Conservation (phyloP, 257 asterid species). For the Galeopsis tetrahit region DNA sequence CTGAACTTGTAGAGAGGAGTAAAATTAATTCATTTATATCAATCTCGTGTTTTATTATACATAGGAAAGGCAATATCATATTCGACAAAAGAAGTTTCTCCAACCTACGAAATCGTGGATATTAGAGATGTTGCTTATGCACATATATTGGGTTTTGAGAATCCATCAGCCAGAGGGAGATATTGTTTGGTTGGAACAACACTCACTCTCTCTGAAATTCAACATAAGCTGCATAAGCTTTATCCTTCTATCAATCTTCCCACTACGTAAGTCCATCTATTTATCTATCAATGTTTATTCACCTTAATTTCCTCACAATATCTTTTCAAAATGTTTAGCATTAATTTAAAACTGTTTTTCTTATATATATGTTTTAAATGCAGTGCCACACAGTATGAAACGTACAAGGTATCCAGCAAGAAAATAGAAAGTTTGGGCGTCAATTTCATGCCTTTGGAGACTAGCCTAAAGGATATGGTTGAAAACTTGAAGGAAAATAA, state of each 20-base stretch:
- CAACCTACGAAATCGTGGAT: slow-evolving; percentile 36
- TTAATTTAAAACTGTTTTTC: no score
- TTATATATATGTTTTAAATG: no score
- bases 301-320: no score
- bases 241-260: slow-evolving; percentile 38
- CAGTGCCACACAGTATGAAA: no score
- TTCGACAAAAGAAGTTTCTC: background rate
- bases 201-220: slow-evolving; percentile 14
- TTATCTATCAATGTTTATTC: background rate
- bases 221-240: slow-evolving; percentile 33
- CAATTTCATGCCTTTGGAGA: no score
- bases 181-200: slow-evolving; percentile 38
- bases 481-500: no score
- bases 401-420: no score
- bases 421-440: no score
- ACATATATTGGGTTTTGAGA: slow-evolving; percentile 50
- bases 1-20: no score
- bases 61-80: slow-evolving; percentile 29
- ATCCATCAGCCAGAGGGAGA: slow-evolving; percentile 46
- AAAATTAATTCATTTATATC: no score
- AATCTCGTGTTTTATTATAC: background rate
- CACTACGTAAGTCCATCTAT: slow-evolving; percentile 14
- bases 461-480: no score
- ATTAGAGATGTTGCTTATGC: slow-evolving; percentile 50
- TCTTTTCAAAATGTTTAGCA: no score